phyloP scores from a whole-genome alignment of 2,329 filamentous ascomycete species.

The Thielaviopsis populi region DNA sequence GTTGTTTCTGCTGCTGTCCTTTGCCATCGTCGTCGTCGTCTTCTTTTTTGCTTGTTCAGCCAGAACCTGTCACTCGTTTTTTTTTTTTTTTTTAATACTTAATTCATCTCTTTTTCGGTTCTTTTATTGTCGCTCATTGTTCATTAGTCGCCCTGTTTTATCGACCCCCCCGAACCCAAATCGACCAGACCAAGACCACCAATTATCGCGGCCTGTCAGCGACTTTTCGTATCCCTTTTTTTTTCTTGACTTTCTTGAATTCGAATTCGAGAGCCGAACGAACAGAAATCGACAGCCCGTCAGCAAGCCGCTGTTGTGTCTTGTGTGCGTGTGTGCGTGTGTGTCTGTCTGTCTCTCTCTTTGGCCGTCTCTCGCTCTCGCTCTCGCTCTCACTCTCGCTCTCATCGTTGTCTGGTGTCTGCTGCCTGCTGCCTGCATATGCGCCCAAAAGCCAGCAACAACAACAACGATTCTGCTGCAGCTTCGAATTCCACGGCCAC shows the following conservation, averaged over 20 bases:
- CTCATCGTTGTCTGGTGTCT: too few species aligned
- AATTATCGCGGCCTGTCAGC: neutral
- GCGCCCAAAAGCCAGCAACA: neutral
- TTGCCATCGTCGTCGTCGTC: neutral
- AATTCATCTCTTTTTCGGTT: neutral
- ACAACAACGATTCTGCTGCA: neutral
- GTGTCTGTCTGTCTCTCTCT: neutral
- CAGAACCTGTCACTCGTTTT: constrained; percentile 21
- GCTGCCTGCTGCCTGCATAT: neutral
- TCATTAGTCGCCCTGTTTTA: neutral
- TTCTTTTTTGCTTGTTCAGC: neutral
- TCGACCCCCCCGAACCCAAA: too few species aligned
- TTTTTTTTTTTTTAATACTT: neutral
- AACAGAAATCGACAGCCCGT: neutral
- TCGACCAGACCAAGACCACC: too few species aligned
- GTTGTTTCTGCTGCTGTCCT: neutral
- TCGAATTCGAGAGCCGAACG: neutral
- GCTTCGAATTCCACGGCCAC: too few species aligned
- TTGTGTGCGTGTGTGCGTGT: too few species aligned
- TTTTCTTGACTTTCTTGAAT: neutral
- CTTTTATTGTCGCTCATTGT: neutral
- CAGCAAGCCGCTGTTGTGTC: neutral
- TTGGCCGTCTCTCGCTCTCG: neutral
- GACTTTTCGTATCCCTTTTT: neutral
- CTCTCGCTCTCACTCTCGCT: neutral